Percentiles rank a stretch among this genome's conserved stretches.
Conservation (phyloP, 108 stramenopile genomes). For the Parietichytrium sp. region DNA sequence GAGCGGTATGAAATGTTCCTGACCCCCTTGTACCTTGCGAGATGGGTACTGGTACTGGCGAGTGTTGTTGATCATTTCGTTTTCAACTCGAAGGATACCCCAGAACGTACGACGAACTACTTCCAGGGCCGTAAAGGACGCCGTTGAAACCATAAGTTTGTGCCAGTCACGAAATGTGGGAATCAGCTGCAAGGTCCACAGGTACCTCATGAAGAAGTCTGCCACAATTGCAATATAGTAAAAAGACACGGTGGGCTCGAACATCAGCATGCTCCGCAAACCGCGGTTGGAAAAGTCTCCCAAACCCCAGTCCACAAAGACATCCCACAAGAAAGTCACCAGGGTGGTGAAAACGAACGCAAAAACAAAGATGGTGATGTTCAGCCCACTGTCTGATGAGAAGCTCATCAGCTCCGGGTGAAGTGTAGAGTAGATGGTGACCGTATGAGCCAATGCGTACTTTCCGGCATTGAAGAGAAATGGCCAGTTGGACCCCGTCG, state of each 20-base stretch:
- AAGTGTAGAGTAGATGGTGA: slow-evolving; percentile 7
- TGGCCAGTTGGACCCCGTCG: background rate
- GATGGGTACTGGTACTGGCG: background rate
- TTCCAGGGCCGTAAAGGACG: background rate
- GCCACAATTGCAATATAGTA: background rate
- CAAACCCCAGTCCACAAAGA: slow-evolving; percentile 18
- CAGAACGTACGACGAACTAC: slow-evolving; percentile 23
- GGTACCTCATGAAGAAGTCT: slow-evolving; percentile 22
- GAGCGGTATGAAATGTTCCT: too few relatives aligned
- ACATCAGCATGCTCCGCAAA: background rate
- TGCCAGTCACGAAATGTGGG: background rate
- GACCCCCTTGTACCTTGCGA: too few relatives aligned
- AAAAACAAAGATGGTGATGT: background rate
- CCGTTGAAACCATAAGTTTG: background rate
- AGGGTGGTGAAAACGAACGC: slow-evolving; percentile 18
- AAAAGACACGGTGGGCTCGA: too few relatives aligned
- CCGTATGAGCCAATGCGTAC: slow-evolving; percentile 29
- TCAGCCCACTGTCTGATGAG: background rate
- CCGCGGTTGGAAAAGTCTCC: background rate
- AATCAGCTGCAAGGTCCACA: background rate
- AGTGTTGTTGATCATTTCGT: slow-evolving; percentile 16
- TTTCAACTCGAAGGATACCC: slow-evolving; percentile 25
- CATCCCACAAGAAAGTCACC: slow-evolving; percentile 26
- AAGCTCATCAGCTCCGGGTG: slow-evolving; percentile 2
- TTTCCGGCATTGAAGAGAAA: slow-evolving; percentile 35